Conservation (phyloP, 2,329 filamentous ascomycete genomes). For the Sordariomycetes sp. region DNA sequence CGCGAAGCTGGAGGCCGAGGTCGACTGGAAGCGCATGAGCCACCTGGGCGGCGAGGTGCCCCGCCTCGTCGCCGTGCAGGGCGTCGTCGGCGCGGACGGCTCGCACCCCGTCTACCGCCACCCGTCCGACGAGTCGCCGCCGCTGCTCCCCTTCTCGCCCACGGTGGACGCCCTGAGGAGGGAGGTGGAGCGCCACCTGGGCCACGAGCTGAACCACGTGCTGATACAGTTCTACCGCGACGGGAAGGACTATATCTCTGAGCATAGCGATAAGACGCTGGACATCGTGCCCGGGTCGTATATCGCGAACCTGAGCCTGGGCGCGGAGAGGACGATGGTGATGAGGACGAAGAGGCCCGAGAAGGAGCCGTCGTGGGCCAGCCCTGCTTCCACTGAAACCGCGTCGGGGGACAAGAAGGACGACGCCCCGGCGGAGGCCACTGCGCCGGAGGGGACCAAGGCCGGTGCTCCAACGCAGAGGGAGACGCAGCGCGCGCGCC, state of each 20-base stretch:
- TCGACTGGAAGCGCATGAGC: constrained; percentile 84
- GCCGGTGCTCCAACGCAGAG: constrained; percentile 20
- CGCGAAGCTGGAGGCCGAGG: constrained; percentile 58
- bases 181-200: constrained; percentile 59
- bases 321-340: constrained; percentile 81
- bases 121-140: constrained; percentile 78
- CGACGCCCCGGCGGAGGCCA: constrained; percentile 5
- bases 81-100: constrained; percentile 55
- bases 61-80: constrained; percentile 83
- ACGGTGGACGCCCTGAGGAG: constrained; percentile 58
- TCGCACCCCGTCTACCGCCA: constrained; percentile 88
- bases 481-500: constrained; percentile 53
- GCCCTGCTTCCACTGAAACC: background rate
- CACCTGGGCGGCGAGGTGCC: constrained; percentile 89
- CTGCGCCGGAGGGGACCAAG: constrained; percentile 8
- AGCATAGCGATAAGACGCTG: constrained; percentile 94
- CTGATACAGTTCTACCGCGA: constrained; percentile 89
- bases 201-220: constrained; percentile 80
- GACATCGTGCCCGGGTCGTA: constrained; percentile 74
- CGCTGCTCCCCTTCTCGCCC: constrained; percentile 63
- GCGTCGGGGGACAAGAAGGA: constrained; percentile 7
- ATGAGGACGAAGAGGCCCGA: constrained; percentile 65
- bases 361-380: background rate
- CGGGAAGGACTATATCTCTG: constrained; percentile 84
- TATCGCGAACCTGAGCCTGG: constrained; percentile 91